Percentiles rank a stretch among this genome's conserved stretches.
These are phyloP conservation scores for Brettanomyces nanus DNA, from an alignment of 805 yeast species.

Conservation along the genomic window DNA sequence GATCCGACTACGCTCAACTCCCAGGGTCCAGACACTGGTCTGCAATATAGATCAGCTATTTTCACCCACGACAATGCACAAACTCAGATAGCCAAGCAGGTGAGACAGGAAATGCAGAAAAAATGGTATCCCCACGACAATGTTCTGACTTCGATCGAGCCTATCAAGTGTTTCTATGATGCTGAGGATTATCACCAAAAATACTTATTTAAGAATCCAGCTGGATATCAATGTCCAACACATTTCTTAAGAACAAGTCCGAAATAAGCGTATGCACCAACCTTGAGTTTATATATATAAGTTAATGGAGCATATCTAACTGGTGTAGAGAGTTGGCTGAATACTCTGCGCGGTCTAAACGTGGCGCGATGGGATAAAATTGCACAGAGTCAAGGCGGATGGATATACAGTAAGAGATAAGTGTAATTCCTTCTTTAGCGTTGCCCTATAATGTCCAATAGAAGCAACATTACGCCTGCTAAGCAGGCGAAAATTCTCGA, in stretches of 20 bases:
- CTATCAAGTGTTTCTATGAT: conserved; percentile 67
- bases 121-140: conserved; percentile 66
- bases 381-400: too few species aligned
- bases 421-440: too few species aligned
- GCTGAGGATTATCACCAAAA: conserved; percentile 95
- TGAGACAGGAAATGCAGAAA: conserved; percentile 51
- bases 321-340: too few species aligned
- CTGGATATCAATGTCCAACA: conserved; percentile 85
- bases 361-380: too few species aligned
- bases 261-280: too few species aligned
- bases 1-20: conserved; percentile 81
- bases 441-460: conserved; percentile 1
- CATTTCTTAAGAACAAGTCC: conserved; percentile 70
- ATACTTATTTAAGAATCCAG: conserved; percentile 72
- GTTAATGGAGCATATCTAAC: too few species aligned
- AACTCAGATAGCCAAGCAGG: conserved; percentile 27
- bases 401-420: too few species aligned
- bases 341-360: too few species aligned
- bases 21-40: conserved; percentile 86
- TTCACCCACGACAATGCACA: conserved; percentile 55
- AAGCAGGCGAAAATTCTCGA: conserved; percentile 29
- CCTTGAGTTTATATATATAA: too few species aligned
- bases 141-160: conserved; percentile 65
- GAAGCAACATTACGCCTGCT: conserved; percentile 9
- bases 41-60: conserved; percentile 84